Evolutionary conservation across 257 asterid genomes (phyloP), one percentile per base, ranked within the genome.

Genomic region (Salvia miltiorrhiza): DNA sequence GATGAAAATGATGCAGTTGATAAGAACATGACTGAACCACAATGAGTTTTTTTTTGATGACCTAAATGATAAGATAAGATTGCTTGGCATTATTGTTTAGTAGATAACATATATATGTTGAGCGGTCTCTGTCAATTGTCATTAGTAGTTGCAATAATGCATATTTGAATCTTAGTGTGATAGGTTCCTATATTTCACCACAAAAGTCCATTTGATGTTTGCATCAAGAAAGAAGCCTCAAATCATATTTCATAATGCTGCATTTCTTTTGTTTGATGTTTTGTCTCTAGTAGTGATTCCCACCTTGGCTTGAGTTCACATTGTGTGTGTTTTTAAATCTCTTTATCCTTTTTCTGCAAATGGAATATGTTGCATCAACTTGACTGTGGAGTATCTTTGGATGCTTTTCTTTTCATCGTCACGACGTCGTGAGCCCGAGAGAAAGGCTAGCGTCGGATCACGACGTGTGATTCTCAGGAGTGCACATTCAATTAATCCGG

Each of bases 111-210:
- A 13, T 2, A 60, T 37, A 66, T 61, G 70, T 72, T 79, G 64
- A 72, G 66, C 71, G 66, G 80, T 76, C 80, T 71, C 75, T 45
- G 30, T 78, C 86, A 52, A 41, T 76, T 45, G 30, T 78, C 86
- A 52, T 47, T 62, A 78, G n/a, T 62, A 49, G 62, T n/a, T 69
- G 64, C 78, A 73, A 73, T 78, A 74, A 85, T 83, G 82, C 78
- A 65, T 11, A 9, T 65, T 77, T 70, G 80, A 75, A 75, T 78
- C 71, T 75, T 66, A 24, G 21, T 67, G 64, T 64, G 65, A 58
- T 57, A 41, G 69, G 78, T 57, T 79, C 72, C 76, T 69, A 45
- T 63, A 76, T 75, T 37, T 68, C 63, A 67, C 63, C 75, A 73
- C 77, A 67, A 70, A 75, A 71, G 79, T 78, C 74, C 55, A 54